Evolutionary conservation across 2,329 filamentous ascomycete genomes (phyloP).

Genomic region (Neurospora crassa): DNA sequence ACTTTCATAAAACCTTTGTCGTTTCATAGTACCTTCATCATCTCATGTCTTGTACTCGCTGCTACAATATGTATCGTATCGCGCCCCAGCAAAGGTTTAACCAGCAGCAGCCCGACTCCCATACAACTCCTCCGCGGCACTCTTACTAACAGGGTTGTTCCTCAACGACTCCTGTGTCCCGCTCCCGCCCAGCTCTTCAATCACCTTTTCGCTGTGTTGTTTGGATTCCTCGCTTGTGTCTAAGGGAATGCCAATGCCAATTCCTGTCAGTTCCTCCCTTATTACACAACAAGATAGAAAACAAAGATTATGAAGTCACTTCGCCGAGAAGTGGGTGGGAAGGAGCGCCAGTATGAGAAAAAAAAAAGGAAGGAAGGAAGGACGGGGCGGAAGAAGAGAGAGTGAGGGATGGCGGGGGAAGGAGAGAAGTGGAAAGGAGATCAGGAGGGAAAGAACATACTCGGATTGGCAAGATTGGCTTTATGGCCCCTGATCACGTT

Average conservation of each 20-base stretch:
- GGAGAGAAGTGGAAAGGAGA: too few species aligned
- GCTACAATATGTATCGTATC: too few species aligned
- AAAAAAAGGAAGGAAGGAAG: neutral
- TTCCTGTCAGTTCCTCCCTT: neutral
- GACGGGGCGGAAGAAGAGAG: too few species aligned
- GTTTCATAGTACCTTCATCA: conserved; percentile 5
- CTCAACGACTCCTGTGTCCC: conserved; percentile 32
- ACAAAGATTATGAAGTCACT: too few species aligned
- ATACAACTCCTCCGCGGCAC: conserved; percentile 29
- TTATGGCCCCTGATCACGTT: conserved; percentile 30
- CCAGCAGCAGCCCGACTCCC: conserved; percentile 24
- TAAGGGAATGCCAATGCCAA: conserved; percentile 9
- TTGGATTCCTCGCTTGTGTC: conserved; percentile 36
- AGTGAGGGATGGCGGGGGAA: too few species aligned
- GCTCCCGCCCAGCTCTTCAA: conserved; percentile 33
- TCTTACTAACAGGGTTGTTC: conserved; percentile 31
- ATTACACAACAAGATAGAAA: too few species aligned
- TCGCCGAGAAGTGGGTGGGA: neutral
- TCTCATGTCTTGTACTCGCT: conserved; percentile 2
- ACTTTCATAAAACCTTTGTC: too few species aligned
- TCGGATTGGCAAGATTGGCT: conserved; percentile 37
- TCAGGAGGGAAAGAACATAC: conserved; percentile 17
- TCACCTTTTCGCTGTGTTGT: conserved; percentile 30
- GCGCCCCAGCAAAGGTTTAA: neutral
- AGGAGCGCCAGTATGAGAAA: too few species aligned